Evolutionary conservation across 768 basidiomycete species (phyloP).

Genomic region (Boletus sp.): DNA sequence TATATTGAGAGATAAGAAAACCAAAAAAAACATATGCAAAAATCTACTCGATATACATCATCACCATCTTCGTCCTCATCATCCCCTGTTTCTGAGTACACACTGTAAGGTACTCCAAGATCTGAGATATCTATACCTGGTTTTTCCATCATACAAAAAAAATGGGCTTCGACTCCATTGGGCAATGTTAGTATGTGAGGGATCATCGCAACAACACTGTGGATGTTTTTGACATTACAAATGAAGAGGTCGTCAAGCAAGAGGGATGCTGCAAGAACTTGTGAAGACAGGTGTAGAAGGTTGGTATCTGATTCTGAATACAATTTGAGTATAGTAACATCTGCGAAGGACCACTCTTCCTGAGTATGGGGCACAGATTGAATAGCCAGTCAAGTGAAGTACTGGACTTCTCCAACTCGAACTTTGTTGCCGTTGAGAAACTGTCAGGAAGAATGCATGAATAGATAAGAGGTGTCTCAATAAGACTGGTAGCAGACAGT

Average conservation of each 20-base stretch:
- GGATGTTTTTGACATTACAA: conserved; percentile 15
- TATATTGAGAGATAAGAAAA: too few relatives aligned
- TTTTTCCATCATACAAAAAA: conserved; percentile 31
- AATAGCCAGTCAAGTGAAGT: conserved; percentile 1
- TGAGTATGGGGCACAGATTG: neutral
- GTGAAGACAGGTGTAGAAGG: conserved; percentile 15
- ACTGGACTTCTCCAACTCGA: conserved; percentile 24
- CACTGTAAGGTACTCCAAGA: conserved; percentile 2
- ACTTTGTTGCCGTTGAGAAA: neutral
- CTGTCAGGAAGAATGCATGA: neutral
- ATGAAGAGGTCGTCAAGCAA: conserved; percentile 17
- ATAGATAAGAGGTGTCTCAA: neutral
- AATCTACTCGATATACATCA: too few relatives aligned
- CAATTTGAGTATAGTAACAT: conserved; percentile 17
- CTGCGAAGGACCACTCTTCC: neutral
- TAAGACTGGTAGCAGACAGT: too few relatives aligned
- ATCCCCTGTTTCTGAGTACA: neutral
- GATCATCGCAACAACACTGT: conserved; percentile 26
- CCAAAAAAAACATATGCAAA: too few relatives aligned
- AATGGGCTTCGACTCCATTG: neutral
- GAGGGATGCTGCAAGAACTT: conserved; percentile 18
- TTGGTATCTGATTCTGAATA: conserved; percentile 20
- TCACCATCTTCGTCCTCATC: too few relatives aligned
- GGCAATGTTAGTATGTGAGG: conserved; percentile 8
- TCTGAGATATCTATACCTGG: conserved; percentile 21